Base-by-base conservation (phyloP, 768 basidiomycete species). In the Suillus subaureus region DNA sequence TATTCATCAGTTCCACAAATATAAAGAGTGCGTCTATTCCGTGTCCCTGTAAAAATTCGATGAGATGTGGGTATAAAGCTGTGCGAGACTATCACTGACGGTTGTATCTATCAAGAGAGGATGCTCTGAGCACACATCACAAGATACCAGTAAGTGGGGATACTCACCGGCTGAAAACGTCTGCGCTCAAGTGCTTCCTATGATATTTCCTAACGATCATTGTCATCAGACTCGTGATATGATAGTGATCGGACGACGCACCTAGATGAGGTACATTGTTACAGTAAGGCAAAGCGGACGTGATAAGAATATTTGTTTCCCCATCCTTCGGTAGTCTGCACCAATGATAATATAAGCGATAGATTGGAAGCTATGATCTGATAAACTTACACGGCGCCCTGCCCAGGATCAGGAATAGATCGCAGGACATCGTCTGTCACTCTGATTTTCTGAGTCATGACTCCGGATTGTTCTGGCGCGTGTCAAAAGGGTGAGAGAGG, bases 1-100 rank as follows among this genome's bases (percentile, higher is more conserved):
- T 99, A 99, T 78, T 99, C 97, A 74, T 99, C 97, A 5, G 97
- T 99, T 33, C 97, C 97, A 77, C 97, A 99, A 64, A 99, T 85
- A 75, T 97, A 99, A 39, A 99, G 83, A 0, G 95, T 97, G 52
- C 90, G 88, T 71, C 91, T 83, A 82, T 99, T 97, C 72, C 91
- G 83, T 37, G 94, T 91, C 40, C 88, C 76, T 77, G 60, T 1
- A 15, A 67, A 51, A 49, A 35, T 6, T 23, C 47, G 57, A 23
- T 47, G 61, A 56, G 26, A 43, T 9, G 40, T 12, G 28, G 26
- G 40, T 42, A 21, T 23, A 28, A 84, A 85, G 52, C 18, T 28
- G 28, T 54, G 18, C 43, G 33, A 39, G 60, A 65, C 40, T 11
- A 39, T 39, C 28, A 74, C 87, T 66, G 76, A 90, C 89, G 84